Evolutionary conservation across 1,284 basidiomycete species (phyloP).

Genomic region (Anthracocystis panici-leucophaei): DNA sequence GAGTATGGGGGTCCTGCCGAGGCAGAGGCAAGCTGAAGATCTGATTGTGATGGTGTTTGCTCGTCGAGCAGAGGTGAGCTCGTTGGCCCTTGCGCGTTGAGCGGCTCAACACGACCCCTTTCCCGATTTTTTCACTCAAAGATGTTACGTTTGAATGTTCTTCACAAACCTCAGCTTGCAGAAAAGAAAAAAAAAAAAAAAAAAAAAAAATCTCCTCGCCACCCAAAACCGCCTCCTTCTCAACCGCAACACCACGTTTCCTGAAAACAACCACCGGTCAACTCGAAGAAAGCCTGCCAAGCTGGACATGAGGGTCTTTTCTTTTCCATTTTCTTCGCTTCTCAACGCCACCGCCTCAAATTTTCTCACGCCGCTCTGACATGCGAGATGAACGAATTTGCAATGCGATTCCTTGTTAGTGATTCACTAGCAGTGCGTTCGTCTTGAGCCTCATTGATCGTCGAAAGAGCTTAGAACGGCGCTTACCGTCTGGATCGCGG

Average conservation of each 20-base stretch:
- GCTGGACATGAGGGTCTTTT: not conserved
- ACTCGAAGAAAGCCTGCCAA: not conserved
- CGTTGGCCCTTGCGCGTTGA: slow-evolving; percentile 8
- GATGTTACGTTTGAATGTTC: not conserved
- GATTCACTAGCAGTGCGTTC: too few relatives aligned
- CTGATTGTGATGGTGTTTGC: not conserved
- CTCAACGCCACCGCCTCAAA: too few relatives aligned
- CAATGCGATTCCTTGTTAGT: too few relatives aligned
- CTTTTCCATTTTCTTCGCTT: not conserved
- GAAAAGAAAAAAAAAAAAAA: too few relatives aligned
- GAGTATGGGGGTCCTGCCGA: not conserved
- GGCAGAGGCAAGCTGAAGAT: not conserved
- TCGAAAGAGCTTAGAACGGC: too few relatives aligned
- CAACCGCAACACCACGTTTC: too few relatives aligned
- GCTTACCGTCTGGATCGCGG: too few relatives aligned
- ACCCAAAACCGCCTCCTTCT: not conserved
- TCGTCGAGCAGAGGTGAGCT: not conserved
- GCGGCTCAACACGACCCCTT: too few relatives aligned
- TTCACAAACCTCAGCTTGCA: not conserved
- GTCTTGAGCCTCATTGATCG: too few relatives aligned
- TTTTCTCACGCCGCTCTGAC: slow-evolving; percentile 1
- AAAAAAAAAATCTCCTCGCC: too few relatives aligned
- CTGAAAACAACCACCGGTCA: too few relatives aligned
- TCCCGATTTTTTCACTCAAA: not conserved
- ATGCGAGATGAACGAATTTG: too few relatives aligned